A percentile compares a stretch with the other conserved stretches of the same genome.
phyloP scores from a whole-genome alignment of 192 early-diverging fungal species.

The Backusella parvicylindrica region DNA sequence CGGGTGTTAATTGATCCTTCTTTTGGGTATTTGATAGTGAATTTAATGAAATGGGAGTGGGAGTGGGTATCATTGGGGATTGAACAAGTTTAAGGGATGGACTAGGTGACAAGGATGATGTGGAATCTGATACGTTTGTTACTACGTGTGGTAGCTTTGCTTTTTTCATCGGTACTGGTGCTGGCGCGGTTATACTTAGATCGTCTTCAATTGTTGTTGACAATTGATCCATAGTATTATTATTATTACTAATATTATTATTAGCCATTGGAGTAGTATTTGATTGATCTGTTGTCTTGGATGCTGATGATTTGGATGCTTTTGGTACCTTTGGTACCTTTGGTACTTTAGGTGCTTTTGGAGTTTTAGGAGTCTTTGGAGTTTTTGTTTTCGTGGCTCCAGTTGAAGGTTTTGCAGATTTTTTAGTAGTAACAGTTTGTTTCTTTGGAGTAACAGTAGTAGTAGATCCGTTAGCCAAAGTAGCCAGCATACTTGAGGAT shows the following conservation, averaged over 20 bases:
- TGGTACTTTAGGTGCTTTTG: neutral
- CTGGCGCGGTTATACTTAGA: neutral
- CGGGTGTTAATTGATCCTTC: neutral
- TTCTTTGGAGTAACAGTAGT: neutral
- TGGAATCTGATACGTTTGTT: neutral
- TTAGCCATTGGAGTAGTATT: neutral
- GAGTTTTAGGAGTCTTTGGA: neutral
- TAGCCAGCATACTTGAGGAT: constrained; percentile 1
- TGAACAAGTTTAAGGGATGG: neutral
- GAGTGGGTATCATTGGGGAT: neutral
- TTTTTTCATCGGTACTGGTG: neutral
- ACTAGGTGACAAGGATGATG: neutral
- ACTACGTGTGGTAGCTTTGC: neutral
- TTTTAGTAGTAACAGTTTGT: neutral
- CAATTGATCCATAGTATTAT: neutral
- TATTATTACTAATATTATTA: neutral
- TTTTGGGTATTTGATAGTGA: neutral
- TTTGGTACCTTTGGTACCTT: neutral
- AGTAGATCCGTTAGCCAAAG: neutral
- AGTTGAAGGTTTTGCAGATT: neutral
- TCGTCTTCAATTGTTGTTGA: neutral
- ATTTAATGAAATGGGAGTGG: neutral
- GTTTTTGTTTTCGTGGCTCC: neutral
- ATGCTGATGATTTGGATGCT: neutral
- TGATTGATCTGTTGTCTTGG: neutral